phyloP scores from a whole-genome alignment of 169 alveolate genomes.

The Cystoisospora suis region DNA sequence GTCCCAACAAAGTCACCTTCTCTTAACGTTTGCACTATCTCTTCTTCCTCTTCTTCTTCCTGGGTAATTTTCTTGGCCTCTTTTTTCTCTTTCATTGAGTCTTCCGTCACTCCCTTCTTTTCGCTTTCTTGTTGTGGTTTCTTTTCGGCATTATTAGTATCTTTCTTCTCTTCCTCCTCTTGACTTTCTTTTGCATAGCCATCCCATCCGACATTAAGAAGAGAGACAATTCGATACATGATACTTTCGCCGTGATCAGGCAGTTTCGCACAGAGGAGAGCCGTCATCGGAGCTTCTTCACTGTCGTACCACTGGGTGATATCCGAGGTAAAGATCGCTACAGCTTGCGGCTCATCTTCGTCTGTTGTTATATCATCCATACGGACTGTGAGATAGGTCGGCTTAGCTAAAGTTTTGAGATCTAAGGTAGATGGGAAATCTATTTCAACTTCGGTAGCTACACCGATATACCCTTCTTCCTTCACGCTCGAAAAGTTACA shows the following conservation, averaged over 20 bases:
- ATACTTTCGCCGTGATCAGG: conserved; percentile 14
- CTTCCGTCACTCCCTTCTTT: neutral
- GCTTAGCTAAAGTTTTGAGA: neutral
- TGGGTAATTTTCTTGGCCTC: neutral
- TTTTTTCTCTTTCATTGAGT: neutral
- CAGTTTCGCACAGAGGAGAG: conserved; percentile 5
- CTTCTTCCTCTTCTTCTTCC: neutral
- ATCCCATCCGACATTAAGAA: conserved; percentile 25
- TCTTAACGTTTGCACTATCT: neutral
- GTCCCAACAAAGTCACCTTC: neutral
- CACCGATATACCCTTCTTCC: neutral
- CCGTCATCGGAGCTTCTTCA: neutral
- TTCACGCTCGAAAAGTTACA: conserved; percentile 7
- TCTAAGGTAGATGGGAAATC: neutral
- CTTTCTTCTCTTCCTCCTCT: neutral
- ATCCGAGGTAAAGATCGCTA: conserved; percentile 9
- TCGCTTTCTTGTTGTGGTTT: neutral
- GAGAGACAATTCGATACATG: neutral
- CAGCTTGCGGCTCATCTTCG: conserved; percentile 20
- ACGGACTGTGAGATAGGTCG: conserved; percentile 9
- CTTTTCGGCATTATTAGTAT: neutral
- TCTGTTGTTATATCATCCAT: conserved; percentile 18
- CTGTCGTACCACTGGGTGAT: conserved; percentile 2
- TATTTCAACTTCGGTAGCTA: neutral
- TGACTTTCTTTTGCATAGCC: neutral